Conservation (phyloP, 345 rosid species). For the Clausena lansium region DNA sequence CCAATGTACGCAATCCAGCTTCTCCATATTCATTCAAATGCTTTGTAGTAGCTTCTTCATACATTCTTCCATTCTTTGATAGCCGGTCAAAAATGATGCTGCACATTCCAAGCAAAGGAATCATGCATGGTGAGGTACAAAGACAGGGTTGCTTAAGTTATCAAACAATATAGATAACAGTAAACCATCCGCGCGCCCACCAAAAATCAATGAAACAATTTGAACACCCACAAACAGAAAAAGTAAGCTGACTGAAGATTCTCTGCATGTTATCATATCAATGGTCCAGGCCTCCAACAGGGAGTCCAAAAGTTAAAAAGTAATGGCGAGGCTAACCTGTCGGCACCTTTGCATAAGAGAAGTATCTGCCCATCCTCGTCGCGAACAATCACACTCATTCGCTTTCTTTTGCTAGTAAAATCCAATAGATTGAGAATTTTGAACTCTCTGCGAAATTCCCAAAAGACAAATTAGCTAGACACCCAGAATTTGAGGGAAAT, state of each 20-base stretch:
- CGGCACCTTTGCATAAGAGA: conserved; percentile 96
- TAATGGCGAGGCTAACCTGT: conserved; percentile 59
- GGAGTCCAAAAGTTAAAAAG: background rate
- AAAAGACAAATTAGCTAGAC: conserved; percentile 19
- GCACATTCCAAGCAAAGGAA: conserved; percentile 27
- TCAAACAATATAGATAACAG: background rate
- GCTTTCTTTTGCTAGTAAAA: conserved; percentile 94
- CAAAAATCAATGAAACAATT: background rate
- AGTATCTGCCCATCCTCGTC: conserved; percentile 82
- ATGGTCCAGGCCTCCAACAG: background rate
- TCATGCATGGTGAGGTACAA: conserved; percentile 13
- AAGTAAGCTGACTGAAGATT: background rate
- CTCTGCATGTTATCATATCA: background rate
- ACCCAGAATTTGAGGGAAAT: conserved; percentile 13
- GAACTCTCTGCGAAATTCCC: conserved; percentile 67
- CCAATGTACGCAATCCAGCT: conserved; percentile 86
- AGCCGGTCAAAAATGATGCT: conserved; percentile 91
- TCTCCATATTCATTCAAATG: conserved; percentile 96
- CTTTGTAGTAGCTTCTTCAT: conserved; percentile 57
- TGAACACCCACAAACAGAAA: background rate
- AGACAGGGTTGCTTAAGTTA: background rate
- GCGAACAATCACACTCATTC: conserved; percentile 86
- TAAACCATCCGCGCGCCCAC: background rate
- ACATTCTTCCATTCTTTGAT: conserved; percentile 71
- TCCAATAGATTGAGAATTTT: conserved; percentile 86